Base-by-base conservation (phyloP, 2,329 filamentous ascomycete genomes). In the Pseudocercospora fijiensis region DNA sequence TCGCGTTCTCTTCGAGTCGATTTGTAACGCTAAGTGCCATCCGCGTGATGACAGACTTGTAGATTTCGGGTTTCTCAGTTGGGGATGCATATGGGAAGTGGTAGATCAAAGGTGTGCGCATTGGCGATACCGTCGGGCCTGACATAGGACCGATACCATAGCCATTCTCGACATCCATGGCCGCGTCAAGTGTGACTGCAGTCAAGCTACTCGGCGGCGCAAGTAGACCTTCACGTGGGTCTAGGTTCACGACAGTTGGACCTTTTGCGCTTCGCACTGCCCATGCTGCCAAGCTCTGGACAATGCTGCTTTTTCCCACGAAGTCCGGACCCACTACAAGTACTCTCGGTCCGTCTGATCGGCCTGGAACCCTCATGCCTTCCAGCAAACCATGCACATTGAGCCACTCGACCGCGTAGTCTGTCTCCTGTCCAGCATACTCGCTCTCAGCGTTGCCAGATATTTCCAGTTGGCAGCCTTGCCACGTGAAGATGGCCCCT, bases 81-180 rank as follows among this genome's bases (percentile, higher is more conserved):
- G 91, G 85, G 66, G 83, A 87, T 58, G 86, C 83, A 67, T 90
- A 82, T 16, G 95, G 94, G 76, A 91, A 96, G 77, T 92, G 91
- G 75, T 96, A 96, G 27, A 94, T 92, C 60, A 99, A 80, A 4
- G 95, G 95, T 71, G 96, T 83, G 81, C 97, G 98, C 58, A 96
- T 91, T 0, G 94, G 93, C 18, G 96, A 88, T 0, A 88, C 86
- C 70, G 90, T 95, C 0, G 95, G 93, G 0, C 94, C 95, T 69
- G 90, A 96, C 71, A 93, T 96, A 0, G 94, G 93, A 70, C 91
- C 93, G 69, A 86, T 91, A 9, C 95, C 95, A 88, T 92, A 97
- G 20, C 76, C 75, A 7, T 90, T 91, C 72, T 94, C 90, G 0
- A 96, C 84, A 76, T 98, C 94, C 79, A 98, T 86, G 71, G 96